Conservation (phyloP, 2,329 filamentous ascomycete genomes). For the Ceratocystis diversiconidia region DNA sequence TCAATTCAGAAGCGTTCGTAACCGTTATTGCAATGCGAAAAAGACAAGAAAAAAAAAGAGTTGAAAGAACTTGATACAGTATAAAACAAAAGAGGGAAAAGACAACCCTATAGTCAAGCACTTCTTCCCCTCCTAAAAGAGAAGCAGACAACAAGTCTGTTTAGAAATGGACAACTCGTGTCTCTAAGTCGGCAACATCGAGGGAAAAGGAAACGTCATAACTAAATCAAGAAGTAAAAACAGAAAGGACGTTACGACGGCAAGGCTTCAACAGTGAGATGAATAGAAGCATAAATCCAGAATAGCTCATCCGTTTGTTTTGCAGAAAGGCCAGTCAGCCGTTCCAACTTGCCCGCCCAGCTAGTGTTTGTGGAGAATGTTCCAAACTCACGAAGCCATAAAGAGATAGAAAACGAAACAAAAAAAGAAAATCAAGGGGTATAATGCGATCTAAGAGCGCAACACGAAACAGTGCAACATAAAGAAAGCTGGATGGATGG, state of each 20-base stretch:
- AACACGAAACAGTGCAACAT: constrained; percentile 12
- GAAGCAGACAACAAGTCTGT: constrained; percentile 5
- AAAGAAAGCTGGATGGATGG: constrained; percentile 3
- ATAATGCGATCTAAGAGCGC: constrained; percentile 13
- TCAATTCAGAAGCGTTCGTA: constrained; percentile 18
- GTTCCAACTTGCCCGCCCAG: not conserved
- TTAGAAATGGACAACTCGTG: constrained; percentile 4
- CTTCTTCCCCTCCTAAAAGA: not conserved
- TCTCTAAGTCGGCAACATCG: constrained; percentile 3
- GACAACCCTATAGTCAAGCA: not conserved
- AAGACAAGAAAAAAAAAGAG: constrained; percentile 12
- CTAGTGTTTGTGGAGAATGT: not conserved
- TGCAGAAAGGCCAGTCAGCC: not conserved
- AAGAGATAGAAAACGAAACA: constrained; percentile 6
- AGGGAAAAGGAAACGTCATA: constrained; percentile 3
- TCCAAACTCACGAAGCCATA: not conserved
- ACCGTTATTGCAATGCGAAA: constrained; percentile 15
- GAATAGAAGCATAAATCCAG: not conserved
- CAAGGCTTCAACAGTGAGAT: too few relatives aligned
- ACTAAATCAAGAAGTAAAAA: constrained; percentile 9
- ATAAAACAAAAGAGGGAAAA: constrained; percentile 4
- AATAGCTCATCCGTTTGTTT: not conserved
- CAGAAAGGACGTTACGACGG: not conserved
- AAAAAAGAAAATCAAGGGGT: constrained; percentile 13
- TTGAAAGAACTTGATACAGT: constrained; percentile 4